phyloP scores from a whole-genome alignment of 805 yeast genomes.

The Metschnikowia shivogae region DNA sequence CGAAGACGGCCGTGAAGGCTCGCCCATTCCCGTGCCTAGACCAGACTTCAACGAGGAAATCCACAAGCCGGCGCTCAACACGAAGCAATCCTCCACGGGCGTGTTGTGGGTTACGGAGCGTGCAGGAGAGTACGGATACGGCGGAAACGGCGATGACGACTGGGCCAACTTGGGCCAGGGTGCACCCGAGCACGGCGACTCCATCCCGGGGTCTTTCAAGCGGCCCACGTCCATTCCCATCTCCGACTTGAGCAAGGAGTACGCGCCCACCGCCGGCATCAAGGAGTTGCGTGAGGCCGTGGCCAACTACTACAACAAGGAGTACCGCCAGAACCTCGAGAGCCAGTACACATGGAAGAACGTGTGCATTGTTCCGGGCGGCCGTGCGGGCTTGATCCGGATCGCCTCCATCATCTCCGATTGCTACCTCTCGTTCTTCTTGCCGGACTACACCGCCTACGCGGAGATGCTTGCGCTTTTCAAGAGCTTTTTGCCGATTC shows the following conservation, averaged over 20 bases:
- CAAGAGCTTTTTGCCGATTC: constrained; percentile 60
- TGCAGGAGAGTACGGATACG: constrained; percentile 53
- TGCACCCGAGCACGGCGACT: constrained; percentile 60
- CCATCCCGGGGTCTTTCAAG: constrained; percentile 52
- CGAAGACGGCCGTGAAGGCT: constrained; percentile 37
- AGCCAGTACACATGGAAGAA: constrained; percentile 59
- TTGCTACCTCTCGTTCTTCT: constrained; percentile 55
- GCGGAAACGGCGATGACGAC: constrained; percentile 31
- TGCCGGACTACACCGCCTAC: constrained; percentile 63
- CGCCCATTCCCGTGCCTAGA: constrained; percentile 49
- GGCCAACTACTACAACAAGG: constrained; percentile 52
- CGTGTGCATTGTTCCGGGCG: constrained; percentile 63
- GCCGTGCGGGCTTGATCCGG: constrained; percentile 58
- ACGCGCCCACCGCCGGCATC: constrained; percentile 59
- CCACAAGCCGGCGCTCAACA: constrained; percentile 56
- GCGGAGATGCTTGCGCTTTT: constrained; percentile 61
- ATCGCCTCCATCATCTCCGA: constrained; percentile 58
- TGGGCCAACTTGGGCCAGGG: constrained; percentile 67
- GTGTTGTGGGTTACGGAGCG: constrained; percentile 63
- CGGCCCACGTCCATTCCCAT: constrained; percentile 48
- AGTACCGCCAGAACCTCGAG: constrained; percentile 44
- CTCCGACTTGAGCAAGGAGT: constrained; percentile 48
- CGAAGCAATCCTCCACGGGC: constrained; percentile 57
- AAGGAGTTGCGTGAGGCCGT: constrained; percentile 53
- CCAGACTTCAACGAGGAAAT: constrained; percentile 43